These are phyloP conservation scores for Dryas integrifolia DNA, from an alignment of 331 rosid genomes.

Conservation along the genomic window DNA sequence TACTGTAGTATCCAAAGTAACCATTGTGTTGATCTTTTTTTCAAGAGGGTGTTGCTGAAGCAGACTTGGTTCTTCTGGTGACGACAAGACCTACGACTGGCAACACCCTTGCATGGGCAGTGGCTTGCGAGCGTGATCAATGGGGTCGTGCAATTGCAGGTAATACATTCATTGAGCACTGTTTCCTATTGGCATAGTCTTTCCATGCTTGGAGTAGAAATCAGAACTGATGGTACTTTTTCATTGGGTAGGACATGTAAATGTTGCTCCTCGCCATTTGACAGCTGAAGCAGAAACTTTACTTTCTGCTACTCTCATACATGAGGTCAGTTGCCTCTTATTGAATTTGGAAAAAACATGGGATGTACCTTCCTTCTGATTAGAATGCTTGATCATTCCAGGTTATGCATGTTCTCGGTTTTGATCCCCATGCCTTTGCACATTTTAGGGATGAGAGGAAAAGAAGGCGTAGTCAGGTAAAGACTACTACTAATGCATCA, in stretches of 20 bases:
- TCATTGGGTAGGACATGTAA: slow-evolving; percentile 71
- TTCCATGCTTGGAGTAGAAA: slow-evolving; percentile 18
- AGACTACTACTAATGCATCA: slow-evolving; percentile 1
- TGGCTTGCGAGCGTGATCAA: slow-evolving; percentile 99
- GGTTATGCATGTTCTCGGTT: slow-evolving; percentile 99
- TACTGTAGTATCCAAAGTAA: background rate
- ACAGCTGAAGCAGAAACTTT: slow-evolving; percentile 96
- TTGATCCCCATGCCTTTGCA: slow-evolving; percentile 96
- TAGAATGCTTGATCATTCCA: slow-evolving; percentile 34
- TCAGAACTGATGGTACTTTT: slow-evolving; percentile 15
- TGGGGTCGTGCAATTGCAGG: slow-evolving; percentile 99
- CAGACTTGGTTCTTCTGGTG: slow-evolving; percentile 94
- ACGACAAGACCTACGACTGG: slow-evolving; percentile 98
- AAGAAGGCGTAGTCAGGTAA: slow-evolving; percentile 84
- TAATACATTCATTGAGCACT: slow-evolving; percentile 30
- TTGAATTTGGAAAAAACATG: slow-evolving; percentile 15
- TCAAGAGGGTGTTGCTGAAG: slow-evolving; percentile 80
- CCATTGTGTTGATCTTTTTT: slow-evolving; percentile 28
- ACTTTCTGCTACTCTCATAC: slow-evolving; percentile 92
- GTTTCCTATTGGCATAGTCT: slow-evolving; percentile 8
- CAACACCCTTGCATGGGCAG: slow-evolving; percentile 99
- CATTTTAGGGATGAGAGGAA: slow-evolving; percentile 96
- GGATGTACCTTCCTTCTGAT: slow-evolving; percentile 16
- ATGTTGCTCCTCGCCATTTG: slow-evolving; percentile 98
- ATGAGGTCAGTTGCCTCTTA: slow-evolving; percentile 62